A percentile compares a stretch with the other conserved stretches of the same genome.
phyloP scores from a whole-genome alignment of 257 asterid species.

The Solanum sitiens region DNA sequence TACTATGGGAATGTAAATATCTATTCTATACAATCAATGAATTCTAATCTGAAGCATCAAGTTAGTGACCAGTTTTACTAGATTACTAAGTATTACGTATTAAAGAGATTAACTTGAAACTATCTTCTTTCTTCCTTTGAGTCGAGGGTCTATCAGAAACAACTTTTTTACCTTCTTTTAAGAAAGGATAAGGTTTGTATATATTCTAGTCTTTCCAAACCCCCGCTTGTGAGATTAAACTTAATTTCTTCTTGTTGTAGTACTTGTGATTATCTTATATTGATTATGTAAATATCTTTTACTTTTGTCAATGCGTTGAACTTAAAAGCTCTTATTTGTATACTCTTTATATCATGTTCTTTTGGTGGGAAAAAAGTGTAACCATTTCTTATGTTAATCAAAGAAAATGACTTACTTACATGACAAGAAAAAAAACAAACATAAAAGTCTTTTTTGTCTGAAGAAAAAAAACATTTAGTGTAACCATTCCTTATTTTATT shows the following conservation, averaged over 20 bases:
- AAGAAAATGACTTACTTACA: too few species aligned
- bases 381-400: too few species aligned
- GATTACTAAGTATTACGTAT: not conserved
- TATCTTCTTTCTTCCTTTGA: not conserved
- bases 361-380: not conserved
- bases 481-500: too few species aligned
- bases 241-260: not conserved
- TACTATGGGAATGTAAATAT: not conserved
- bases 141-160: not conserved
- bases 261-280: not conserved
- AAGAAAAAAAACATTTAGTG: too few species aligned
- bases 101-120: not conserved
- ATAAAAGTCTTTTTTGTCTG: too few species aligned
- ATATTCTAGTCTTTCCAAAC: not conserved
- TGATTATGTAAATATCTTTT: not conserved
- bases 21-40: not conserved
- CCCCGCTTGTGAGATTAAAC: not conserved
- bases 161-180: not conserved
- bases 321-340: not conserved
- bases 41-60: not conserved
- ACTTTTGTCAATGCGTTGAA: not conserved
- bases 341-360: not conserved
- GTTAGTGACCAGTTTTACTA: not conserved
- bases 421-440: too few species aligned
- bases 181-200: too few species aligned